A percentile compares a stretch with the other conserved stretches of the same genome.
Evolutionary conservation across 2,329 filamentous ascomycete species (phyloP).

Genomic region (Achaetomium macrosporum): DNA sequence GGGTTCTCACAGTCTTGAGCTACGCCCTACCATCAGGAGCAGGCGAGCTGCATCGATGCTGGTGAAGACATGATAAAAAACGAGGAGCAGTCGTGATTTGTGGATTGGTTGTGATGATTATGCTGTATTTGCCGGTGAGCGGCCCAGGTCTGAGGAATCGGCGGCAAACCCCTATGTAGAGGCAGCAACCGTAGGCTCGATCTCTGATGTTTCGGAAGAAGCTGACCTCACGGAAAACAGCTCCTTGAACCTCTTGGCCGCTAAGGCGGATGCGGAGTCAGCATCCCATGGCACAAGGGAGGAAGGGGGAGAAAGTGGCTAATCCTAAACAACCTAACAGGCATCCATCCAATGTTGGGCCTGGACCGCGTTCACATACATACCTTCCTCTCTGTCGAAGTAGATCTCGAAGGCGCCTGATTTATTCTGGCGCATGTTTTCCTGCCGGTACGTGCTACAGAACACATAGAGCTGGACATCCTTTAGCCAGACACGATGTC

Average conservation of each 20-base stretch:
- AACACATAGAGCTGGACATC: slow-evolving; percentile 56
- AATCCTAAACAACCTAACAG: not conserved
- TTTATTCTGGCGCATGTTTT: slow-evolving; percentile 44
- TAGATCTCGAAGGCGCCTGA: slow-evolving; percentile 46
- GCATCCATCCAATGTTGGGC: not conserved
- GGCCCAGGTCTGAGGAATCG: too few relatives aligned
- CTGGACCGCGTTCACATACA: not conserved
- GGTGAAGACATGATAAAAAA: too few relatives aligned
- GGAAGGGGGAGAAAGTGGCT: not conserved
- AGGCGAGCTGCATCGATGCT: too few relatives aligned
- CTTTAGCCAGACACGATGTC: slow-evolving; percentile 44
- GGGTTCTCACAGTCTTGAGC: too few relatives aligned
- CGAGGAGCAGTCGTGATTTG: too few relatives aligned
- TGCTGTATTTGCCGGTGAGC: too few relatives aligned
- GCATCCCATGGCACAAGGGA: not conserved
- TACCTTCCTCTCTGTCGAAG: slow-evolving; percentile 40
- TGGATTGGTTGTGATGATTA: too few relatives aligned
- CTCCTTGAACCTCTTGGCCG: slow-evolving; percentile 22
- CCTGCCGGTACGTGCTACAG: slow-evolving; percentile 48
- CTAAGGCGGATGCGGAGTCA: slow-evolving; percentile 3
- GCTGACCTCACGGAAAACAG: slow-evolving; percentile 13
- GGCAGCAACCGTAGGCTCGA: slow-evolving; percentile 1
- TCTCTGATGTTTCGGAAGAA: slow-evolving; percentile 16
- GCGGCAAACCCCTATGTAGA: too few relatives aligned
- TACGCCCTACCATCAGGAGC: too few relatives aligned